A percentile compares a stretch with the other conserved stretches of the same genome.
Conservation (phyloP, 208 protist species). For the Crithidia acanthocephali region DNA sequence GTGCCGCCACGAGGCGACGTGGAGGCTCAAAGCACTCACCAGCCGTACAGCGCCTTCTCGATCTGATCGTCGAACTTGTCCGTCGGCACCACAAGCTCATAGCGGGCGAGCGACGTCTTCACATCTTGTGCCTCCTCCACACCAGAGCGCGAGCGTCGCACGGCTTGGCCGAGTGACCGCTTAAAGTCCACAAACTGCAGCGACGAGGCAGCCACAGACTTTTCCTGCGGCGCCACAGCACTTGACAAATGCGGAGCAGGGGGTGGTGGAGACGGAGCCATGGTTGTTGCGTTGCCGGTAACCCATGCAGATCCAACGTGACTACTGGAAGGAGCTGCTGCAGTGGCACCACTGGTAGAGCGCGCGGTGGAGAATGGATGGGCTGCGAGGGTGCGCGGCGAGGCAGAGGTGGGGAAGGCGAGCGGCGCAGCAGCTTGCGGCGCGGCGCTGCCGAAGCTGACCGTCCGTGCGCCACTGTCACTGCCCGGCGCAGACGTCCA, state of each 20-base stretch:
- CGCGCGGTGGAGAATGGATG: neutral
- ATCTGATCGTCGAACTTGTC: constrained; percentile 36
- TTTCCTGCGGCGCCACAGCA: neutral
- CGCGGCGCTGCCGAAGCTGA: neutral
- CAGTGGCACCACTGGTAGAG: neutral
- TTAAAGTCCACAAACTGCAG: constrained; percentile 34
- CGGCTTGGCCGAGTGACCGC: constrained; percentile 17
- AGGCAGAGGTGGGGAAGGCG: neutral
- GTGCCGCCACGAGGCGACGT: neutral
- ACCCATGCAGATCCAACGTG: too few species aligned
- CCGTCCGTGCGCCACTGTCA: neutral
- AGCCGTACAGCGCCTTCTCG: constrained; percentile 26
- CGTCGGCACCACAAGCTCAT: constrained; percentile 36
- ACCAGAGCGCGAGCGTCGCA: constrained; percentile 11
- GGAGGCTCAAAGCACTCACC: constrained; percentile 7
- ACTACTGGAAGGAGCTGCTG: neutral
- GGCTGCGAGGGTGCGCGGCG: neutral
- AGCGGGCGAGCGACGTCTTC: constrained; percentile 17
- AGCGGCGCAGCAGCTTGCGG: neutral
- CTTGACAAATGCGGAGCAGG: neutral
- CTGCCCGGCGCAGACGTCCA: neutral
- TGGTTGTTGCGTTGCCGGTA: neutral
- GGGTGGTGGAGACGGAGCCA: neutral
- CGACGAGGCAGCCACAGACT: neutral
- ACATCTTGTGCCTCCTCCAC: constrained; percentile 32